A percentile compares a stretch with the other conserved stretches of the same genome.
Evolutionary conservation across 2,329 filamentous ascomycete species (phyloP).

Genomic region (Elsinoe necatrix): DNA sequence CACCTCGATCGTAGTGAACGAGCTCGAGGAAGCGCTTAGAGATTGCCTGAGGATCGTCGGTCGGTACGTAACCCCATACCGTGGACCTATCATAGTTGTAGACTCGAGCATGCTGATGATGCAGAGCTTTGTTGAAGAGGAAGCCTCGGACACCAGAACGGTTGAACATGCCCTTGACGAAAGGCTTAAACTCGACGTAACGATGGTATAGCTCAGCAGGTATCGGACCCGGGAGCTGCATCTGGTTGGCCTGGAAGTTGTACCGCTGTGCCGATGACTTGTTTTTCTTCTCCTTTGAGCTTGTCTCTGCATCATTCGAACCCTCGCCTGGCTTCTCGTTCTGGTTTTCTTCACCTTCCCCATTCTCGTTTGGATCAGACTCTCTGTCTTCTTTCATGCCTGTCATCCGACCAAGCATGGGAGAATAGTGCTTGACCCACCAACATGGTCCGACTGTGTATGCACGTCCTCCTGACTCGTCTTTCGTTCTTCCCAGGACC

Average conservation of each 20-base stretch:
- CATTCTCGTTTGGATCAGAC: constrained; percentile 22
- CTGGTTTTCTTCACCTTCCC: constrained; percentile 17
- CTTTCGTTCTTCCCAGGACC: constrained; percentile 65
- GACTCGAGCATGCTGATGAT: constrained; percentile 80
- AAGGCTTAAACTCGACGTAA: constrained; percentile 85
- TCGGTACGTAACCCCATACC: constrained; percentile 56
- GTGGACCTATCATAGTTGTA: constrained; percentile 82
- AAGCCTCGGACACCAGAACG: constrained; percentile 67
- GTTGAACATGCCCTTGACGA: constrained; percentile 83
- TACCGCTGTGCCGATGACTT: constrained; percentile 52
- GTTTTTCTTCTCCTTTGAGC: constrained; percentile 39
- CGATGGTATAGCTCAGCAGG: constrained; percentile 77
- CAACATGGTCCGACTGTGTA: constrained; percentile 71
- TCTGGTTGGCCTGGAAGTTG: constrained; percentile 87
- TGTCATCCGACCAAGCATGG: constrained; percentile 73
- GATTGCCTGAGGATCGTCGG: constrained; percentile 57
- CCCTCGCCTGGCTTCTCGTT: constrained; percentile 10
- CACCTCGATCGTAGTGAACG: constrained; percentile 76
- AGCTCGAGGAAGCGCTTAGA: constrained; percentile 76
- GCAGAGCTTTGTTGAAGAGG: constrained; percentile 73
- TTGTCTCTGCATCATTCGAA: constrained; percentile 15
- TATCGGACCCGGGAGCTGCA: constrained; percentile 77
- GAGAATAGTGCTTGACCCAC: constrained; percentile 80
- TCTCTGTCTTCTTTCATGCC: constrained; percentile 53
- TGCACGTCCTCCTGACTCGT: constrained; percentile 52